Percentiles rank a stretch among this genome's conserved stretches.
phyloP scores from a whole-genome alignment of 2,329 filamentous ascomycete genomes.

The Zasmidium cellare region DNA sequence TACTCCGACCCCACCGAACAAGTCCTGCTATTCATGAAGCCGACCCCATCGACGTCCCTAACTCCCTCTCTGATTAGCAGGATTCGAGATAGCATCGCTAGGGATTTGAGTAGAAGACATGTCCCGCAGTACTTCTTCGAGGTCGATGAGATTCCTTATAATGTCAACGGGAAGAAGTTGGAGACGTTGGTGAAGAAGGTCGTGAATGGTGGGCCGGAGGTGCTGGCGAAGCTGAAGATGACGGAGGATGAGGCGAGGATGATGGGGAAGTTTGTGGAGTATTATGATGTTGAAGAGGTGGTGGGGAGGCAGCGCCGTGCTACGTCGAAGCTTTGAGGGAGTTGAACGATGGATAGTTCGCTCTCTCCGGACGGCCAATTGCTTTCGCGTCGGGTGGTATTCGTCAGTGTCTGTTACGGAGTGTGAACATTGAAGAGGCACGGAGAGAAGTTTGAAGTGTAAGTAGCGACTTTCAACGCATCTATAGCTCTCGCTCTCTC shows the following conservation, averaged over 20 bases:
- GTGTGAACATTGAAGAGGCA: too few relatives aligned
- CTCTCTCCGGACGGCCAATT: too few relatives aligned
- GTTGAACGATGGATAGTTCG: too few relatives aligned
- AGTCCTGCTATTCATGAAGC: conserved; percentile 55
- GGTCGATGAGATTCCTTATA: conserved; percentile 11
- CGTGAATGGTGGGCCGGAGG: conserved; percentile 8
- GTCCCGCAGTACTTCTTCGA: conserved; percentile 14
- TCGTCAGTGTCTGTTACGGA: too few relatives aligned
- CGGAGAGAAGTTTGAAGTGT: too few relatives aligned
- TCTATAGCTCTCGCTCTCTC: background rate
- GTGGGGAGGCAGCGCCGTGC: background rate
- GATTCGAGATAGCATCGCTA: conserved; percentile 5
- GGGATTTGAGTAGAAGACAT: conserved; percentile 13
- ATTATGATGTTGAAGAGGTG: conserved; percentile 12
- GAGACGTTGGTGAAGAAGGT: conserved; percentile 12
- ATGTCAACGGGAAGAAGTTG: conserved; percentile 14
- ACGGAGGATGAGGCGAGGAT: conserved; percentile 12
- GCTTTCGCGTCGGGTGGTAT: too few relatives aligned
- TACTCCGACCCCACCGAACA: conserved; percentile 52
- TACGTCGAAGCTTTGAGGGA: conserved; percentile 7
- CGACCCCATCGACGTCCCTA: background rate
- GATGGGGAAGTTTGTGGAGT: conserved; percentile 9
- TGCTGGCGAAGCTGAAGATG: conserved; percentile 12
- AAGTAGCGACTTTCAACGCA: background rate
- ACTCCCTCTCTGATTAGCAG: background rate